Evolutionary conservation across 352 stramenopile genomes (phyloP).

Genomic region (Phytophthora brassicae): DNA sequence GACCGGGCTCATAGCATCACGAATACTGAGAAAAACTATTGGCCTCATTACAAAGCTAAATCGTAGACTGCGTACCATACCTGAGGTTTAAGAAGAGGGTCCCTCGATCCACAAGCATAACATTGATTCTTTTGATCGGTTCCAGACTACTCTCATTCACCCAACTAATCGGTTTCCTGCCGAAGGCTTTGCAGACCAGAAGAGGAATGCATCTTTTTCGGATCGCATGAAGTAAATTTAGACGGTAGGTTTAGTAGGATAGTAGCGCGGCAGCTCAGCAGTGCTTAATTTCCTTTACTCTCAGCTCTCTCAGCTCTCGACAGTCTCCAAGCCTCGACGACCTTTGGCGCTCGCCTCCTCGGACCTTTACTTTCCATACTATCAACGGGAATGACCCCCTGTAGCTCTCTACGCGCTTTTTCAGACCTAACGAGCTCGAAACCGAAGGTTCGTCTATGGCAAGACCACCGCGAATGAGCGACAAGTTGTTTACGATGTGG

Average conservation of each 20-base stretch:
- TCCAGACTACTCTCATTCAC: too few relatives aligned
- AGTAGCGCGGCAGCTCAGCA: neutral
- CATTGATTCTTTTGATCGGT: too few relatives aligned
- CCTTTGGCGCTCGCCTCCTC: neutral
- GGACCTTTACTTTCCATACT: neutral
- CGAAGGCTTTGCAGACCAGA: neutral
- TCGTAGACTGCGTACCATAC: too few relatives aligned
- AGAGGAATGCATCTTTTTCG: constrained; percentile 8
- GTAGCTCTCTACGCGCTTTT: neutral
- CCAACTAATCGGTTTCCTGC: neutral
- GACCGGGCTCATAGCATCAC: too few relatives aligned
- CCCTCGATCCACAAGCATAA: too few relatives aligned
- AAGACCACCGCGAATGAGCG: neutral
- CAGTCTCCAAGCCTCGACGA: neutral
- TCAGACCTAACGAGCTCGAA: neutral
- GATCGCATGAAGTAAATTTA: constrained; percentile 6
- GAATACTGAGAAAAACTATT: too few relatives aligned
- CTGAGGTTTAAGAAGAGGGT: too few relatives aligned
- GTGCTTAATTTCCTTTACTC: neutral
- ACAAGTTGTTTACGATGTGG: neutral
- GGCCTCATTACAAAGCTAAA: too few relatives aligned
- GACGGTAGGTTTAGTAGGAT: neutral
- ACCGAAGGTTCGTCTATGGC: neutral
- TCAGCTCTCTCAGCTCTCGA: constrained; percentile 5
- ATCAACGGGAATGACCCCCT: neutral